These are phyloP conservation scores for Silene latifolia DNA, from an alignment of 148 eudicot species.

Conservation along the genomic window DNA sequence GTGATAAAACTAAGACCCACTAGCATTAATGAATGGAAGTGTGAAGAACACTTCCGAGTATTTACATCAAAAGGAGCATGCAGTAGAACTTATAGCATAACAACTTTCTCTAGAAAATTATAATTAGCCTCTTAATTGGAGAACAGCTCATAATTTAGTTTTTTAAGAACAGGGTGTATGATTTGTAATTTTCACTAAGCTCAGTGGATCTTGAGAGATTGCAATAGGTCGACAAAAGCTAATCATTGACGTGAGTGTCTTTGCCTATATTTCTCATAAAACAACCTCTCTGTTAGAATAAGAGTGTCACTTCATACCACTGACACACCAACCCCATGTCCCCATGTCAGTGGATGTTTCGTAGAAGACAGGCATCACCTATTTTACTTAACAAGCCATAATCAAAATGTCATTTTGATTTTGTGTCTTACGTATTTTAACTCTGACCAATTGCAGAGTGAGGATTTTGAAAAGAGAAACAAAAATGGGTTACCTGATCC, in stretches of 20 bases:
- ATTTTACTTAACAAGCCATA: no score
- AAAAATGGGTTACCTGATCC: slow-evolving; percentile 62
- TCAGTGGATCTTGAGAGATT: not conserved
- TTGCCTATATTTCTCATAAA: not conserved
- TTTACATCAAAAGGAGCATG: not conserved
- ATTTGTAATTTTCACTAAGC: not conserved
- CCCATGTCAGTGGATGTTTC: not conserved
- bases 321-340: not conserved
- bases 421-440: not conserved
- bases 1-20: not conserved
- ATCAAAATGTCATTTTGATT: not conserved
- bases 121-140: not conserved
- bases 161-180: slow-evolving; percentile 3
- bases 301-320: not conserved
- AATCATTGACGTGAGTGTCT: not conserved
- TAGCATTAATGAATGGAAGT: not conserved
- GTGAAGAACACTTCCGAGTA: not conserved
- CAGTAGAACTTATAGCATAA: not conserved
- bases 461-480: not conserved
- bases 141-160: not conserved
- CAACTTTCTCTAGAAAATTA: not conserved
- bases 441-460: not conserved
- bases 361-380: not conserved
- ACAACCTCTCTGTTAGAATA: not conserved
- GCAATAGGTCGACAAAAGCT: slow-evolving; percentile 3